Evolutionary conservation across 805 yeast genomes (phyloP), one percentile per base, ranked within the genome.

Genomic region (Metschnikowia vanudenii): DNA sequence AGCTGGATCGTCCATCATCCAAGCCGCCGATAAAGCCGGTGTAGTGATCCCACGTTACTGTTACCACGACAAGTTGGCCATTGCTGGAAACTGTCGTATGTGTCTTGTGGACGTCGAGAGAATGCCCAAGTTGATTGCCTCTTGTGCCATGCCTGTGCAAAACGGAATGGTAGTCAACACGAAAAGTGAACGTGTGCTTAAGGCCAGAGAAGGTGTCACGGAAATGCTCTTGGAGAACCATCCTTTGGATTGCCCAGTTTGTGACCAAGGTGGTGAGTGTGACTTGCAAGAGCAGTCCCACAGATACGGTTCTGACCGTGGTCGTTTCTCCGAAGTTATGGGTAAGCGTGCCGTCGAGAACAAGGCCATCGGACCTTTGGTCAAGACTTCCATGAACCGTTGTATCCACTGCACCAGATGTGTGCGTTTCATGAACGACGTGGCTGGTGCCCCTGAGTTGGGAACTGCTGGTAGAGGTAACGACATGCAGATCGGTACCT

Each of bases 251-350:
- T 88, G 96, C 71, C 96, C 96, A 19, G 85, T 88, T 46, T 88
- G 96, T 69, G 96, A 88, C 70, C 96, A 88, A 70, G 96, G 96
- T 69, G 96, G 96, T 55, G 96, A 88, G 68, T 88, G 96, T 74
- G 96, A 88, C 65, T 77, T 88, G 58, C 96, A 88, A 72, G 96
- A 88, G 63, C 96, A 88, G 73, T 75, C 88, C 16, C 72, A 83
- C 62, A 79, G 94, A 64, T 85, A 85, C 63, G 96, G 96, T 49
- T 70, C 85, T 43, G 96, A 88, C 69, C 79, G 96, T 53, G 95
- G 96, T 55, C 80, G 96, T 65, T 88, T 85, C 72, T 68, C 76
- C 51, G 96, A 88, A 67, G 79, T 87, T 45, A 74, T 79, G 46
- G 96, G 96, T 61, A 88, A 88, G 72, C 79, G 96, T 60, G 95